Conservation (phyloP, 2,329 filamentous ascomycete genomes). For the Stenocarpella maydis region DNA sequence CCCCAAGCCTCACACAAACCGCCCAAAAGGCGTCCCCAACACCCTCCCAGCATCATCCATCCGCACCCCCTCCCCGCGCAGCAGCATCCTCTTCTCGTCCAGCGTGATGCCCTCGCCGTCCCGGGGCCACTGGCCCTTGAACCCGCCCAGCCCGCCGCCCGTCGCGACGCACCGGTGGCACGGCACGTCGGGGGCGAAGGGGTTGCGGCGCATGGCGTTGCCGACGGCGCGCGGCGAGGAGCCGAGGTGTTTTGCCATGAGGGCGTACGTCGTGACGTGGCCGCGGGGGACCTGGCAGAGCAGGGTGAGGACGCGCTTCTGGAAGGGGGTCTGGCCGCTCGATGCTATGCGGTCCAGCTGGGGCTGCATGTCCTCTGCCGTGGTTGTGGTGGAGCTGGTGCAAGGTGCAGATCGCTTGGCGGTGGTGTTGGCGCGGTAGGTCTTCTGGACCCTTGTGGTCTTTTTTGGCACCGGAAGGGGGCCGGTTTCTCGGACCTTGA, state of each 20-base stretch:
- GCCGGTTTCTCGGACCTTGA: background rate
- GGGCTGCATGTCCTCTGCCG: constrained; percentile 43
- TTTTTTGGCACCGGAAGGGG: background rate
- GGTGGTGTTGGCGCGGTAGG: constrained; percentile 22
- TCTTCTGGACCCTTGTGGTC: constrained; percentile 21
- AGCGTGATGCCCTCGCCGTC: constrained; percentile 69
- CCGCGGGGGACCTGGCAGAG: constrained; percentile 82
- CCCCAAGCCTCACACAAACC: constrained; percentile 46
- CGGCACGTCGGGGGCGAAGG: constrained; percentile 82
- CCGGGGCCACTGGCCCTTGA: constrained; percentile 72
- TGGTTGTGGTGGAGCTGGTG: background rate
- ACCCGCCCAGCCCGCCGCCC: constrained; percentile 75
- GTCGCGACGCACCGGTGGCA: constrained; percentile 84
- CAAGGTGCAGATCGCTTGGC: background rate
- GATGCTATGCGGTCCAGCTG: constrained; percentile 56
- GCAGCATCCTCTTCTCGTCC: constrained; percentile 68
- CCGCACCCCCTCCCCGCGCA: constrained; percentile 70
- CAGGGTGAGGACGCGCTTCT: constrained; percentile 72
- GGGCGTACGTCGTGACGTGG: constrained; percentile 79
- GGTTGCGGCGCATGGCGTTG: constrained; percentile 79
- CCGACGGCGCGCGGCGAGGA: constrained; percentile 81
- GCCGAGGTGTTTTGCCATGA: constrained; percentile 71
- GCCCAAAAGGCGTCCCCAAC: constrained; percentile 62
- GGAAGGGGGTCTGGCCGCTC: constrained; percentile 59
- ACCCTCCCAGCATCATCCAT: constrained; percentile 69